Base-by-base conservation (phyloP, 2,329 filamentous ascomycete species). In the Venturiaceae sp. region DNA sequence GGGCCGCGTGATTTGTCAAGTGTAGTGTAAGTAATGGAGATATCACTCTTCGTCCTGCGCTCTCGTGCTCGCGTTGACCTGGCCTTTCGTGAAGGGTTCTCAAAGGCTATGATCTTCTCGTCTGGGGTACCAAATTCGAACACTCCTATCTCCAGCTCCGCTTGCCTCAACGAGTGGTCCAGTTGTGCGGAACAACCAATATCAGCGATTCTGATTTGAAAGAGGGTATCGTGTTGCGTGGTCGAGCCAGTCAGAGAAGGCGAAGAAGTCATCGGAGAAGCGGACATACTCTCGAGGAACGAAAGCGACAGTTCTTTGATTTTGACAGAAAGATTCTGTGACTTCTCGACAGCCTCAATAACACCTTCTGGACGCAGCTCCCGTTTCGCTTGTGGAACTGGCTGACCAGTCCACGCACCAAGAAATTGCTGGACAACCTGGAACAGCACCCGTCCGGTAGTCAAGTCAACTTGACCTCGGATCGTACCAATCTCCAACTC, bases 41-140 rank as follows among this genome's bases (percentile, higher is more conserved):
- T 47, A 58, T 67, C 14, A 66, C 58, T 56, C 63, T 65, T 14
- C 63, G 54, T 28, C 32, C 61, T 9, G 32, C 23, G 4, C 60
- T 68, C 60, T 11, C 74, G 63, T 60, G 77, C 74, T 61, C 74
- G 69, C 3, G 68, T 71, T 4, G 75, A 77, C 53, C 75, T 73
- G 52, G 75, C 72, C 69, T 79, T 73, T 60, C 71, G 75, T 41
- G 77, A 64, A 5, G 66, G 67, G 50, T 77, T 72, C 55, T 79
- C 73, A 62, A 83, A 83, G 3, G 75, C 77, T 28, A 83, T 66
- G 8, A 83, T 72, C 34, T 77, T 69, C 28, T 79, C 73, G 19
- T 76, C 74, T 5, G 75, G 69, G 61, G 77, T 77, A 2, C 76
- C 75, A 44, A 83, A 68, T 0, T 67, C 64, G 57, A 82, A 75